Base-by-base conservation (phyloP, 768 basidiomycete species). In the Collybia mongolica region DNA sequence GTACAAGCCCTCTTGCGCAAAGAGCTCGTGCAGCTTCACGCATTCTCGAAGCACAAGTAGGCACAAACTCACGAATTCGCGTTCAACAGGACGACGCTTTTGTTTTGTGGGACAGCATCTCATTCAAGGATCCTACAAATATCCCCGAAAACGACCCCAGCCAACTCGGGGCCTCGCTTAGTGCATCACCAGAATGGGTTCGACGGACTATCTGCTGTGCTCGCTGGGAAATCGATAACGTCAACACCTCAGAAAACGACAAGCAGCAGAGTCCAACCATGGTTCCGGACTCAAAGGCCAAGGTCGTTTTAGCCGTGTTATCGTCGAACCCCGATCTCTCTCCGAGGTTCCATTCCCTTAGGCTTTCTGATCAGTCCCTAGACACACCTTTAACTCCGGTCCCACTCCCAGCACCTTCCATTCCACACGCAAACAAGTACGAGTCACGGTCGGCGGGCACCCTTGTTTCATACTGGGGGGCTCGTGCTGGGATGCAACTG, bases 21-120 rank as follows among this genome's bases (percentile, higher is more conserved):
- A 83, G 86, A 22, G 93, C 93, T 1, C 88, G 94, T 18, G 77
- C 86, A 0, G 94, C 93, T 11, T 93, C 93, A 9, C 86, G 94
- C 19, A 84, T 93, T 46, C 79, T 97, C 38, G 94, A 97, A 65
- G 84, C 86, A 0, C 87, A 91, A 66, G 90, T 93, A 35, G 91
- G 91, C 26, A 77, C 82, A 19, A 92, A 93, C 60, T 78, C 84
- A 3, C 85, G 90, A 53, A 89, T 93, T 46, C 77, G 83, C 7
- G 88, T 93, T 15, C 91, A 92, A 66, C 76, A 81, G 23, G 90
- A 93, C 58, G 84, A 89, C 39, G 91, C 88, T 1, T 92, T 85
- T 63, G 84, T 91, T 24, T 80, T 79, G 22, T 93, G 90, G 90
- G 90, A 92, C 65, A 67, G 73, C 49, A 86, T 93, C 49, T 55